Base-by-base conservation (phyloP, 164 flowering plant genomes). In the Umbellularia californica region DNA sequence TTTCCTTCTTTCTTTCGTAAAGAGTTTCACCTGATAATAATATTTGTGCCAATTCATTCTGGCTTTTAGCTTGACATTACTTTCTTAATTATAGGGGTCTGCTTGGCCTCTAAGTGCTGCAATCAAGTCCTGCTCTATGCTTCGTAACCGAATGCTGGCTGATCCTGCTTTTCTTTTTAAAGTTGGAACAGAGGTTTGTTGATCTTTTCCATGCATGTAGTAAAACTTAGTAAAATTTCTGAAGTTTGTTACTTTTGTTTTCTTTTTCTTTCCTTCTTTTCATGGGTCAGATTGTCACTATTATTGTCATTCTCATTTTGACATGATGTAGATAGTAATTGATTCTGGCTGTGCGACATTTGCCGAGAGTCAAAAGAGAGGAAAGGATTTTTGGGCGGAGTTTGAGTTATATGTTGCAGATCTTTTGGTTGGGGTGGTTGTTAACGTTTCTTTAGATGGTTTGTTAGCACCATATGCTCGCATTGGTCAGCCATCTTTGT, bases 291-390 rank as follows among this genome's bases (percentile, higher is more conserved):
- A 41, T 41, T 41, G 41, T 28, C 15, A 27, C 19, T 68, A 30
- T 3, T 19, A 30, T 28, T 68, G 19, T 9, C 22, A 41, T 22
- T 50, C 25, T 50, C 12, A 25, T 14, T 47, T 70, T 50, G 20
- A 47, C 41, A 12, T 73, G 67, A 65, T 86, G 86, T 84, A 93
- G 98, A 79, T 92, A 72, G 91, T 93, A 33, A 95, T 95, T 75
- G 98, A 95, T 82, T 89, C 99, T 76, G 87, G 92, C 77, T 95
- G 98, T 85, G 99, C 98, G 62, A 95, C 99, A 51, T 87, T 91
- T 84, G 99, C 97, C 9, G 98, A 95, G 87, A 86, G 89, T 79
- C 95, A 91, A 71, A 93, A 93, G 77, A 88, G 99, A 73, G 99
- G 98, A 19, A 87, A 95, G 79, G 94, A 95, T 75, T 95, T 95